Evolutionary conservation across 2,329 filamentous ascomycete species (phyloP), one percentile per base, ranked within the genome.

Genomic region (Gnomoniopsis sp.): DNA sequence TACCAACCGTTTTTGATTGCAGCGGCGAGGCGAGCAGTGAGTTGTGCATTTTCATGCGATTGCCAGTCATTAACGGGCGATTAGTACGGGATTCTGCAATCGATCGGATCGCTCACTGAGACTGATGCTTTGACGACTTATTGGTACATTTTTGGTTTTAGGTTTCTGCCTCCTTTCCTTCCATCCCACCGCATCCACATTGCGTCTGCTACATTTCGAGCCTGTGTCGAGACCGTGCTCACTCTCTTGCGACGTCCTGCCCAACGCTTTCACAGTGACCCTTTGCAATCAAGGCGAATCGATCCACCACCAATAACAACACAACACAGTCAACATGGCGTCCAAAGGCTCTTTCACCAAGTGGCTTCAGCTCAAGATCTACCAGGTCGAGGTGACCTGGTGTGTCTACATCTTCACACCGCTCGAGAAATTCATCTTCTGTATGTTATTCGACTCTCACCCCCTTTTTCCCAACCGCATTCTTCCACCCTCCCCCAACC

Each of bases 331-430:
- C 64, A 69, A 67, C 62, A 73, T 80, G 78, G 65, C 75, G 70
- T 41, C 58, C 49, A 23, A 49, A 30, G 76, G 74, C 49, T 72
- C 76, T 49, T 81, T 96, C 68, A 84, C 90, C 65, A 87, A 88
- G 74, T 97, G 93, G 91, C 82, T 98, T 66, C 88, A 92, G 75
- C 85, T 93, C 75, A 99, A 99, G 83, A 88, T 93, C 73, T 97
- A 98, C 80, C 95, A 98, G 80, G 92, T 98, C 72, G 95, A 99
- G 78, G 93, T 98, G 73, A 97, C 93, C 14, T 95, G 96, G 75
- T 89, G 90, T 62, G 84, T 98, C 26, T 98, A 99, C 82, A 98
- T 99, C 90, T 88, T 97, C 68, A 97, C 93, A 41, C 89, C 92
- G 1, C 92, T 89, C 54, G 95, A 99, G 80, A 96, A 96, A 75